Evolutionary conservation across 139 green algal genomes (phyloP).

Genomic region (Asterochloris sp.): DNA sequence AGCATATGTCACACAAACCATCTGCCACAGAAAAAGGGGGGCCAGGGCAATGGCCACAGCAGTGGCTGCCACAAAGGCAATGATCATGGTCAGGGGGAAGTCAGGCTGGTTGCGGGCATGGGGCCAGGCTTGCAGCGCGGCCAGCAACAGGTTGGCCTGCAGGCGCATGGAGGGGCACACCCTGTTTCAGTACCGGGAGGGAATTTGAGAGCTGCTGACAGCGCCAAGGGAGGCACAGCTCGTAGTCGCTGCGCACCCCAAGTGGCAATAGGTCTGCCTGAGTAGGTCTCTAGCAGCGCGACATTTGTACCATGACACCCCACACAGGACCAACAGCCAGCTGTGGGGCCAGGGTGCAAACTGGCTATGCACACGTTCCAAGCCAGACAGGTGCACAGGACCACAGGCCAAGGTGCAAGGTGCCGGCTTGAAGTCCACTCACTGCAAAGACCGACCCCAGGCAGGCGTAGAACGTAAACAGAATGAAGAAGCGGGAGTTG

Average conservation of each 20-base stretch:
- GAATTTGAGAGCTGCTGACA: not conserved
- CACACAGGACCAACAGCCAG: too few relatives aligned
- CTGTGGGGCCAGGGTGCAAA: not conserved
- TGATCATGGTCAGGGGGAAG: not conserved
- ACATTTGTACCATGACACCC: too few relatives aligned
- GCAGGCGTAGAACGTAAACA: slow-evolving; percentile 19
- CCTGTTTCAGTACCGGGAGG: not conserved
- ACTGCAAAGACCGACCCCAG: not conserved
- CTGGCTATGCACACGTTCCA: not conserved
- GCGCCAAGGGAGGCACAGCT: not conserved
- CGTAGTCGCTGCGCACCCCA: not conserved
- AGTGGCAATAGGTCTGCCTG: not conserved
- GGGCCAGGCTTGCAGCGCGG: not conserved
- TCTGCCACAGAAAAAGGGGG: not conserved
- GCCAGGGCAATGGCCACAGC: not conserved
- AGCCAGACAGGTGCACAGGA: not conserved
- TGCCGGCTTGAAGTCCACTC: not conserved
- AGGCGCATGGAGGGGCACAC: too few relatives aligned
- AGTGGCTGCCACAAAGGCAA: not conserved
- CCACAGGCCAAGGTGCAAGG: not conserved
- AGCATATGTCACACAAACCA: not conserved
- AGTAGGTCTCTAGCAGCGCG: too few relatives aligned
- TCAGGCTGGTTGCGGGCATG: not conserved
- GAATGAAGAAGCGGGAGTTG: slow-evolving; percentile 60
- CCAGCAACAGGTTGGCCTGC: not conserved